phyloP scores from a whole-genome alignment of 805 yeast genomes.

The Teunomyces cretensis region DNA sequence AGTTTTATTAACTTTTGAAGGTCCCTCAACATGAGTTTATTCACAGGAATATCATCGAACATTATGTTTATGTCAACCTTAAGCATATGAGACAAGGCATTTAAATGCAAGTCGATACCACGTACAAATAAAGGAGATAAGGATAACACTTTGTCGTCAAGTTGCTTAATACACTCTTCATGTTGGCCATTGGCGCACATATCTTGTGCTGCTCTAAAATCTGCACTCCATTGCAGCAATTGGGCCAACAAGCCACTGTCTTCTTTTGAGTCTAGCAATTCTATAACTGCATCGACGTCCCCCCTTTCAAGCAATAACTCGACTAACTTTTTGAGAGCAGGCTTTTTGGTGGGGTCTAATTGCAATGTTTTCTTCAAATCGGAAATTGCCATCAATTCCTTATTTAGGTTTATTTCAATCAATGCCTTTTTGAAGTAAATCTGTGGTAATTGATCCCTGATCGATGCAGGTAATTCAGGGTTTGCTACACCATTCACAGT shows the following conservation, averaged over 20 bases:
- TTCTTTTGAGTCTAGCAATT: slow-evolving; percentile 10
- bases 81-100: slow-evolving; percentile 14
- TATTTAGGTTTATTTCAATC: slow-evolving; percentile 56
- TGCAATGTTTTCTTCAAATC: slow-evolving; percentile 51
- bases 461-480: slow-evolving; percentile 3
- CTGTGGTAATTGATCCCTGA: slow-evolving; percentile 33
- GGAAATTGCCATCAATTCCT: slow-evolving; percentile 50
- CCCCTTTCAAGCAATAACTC: slow-evolving; percentile 57
- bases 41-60: slow-evolving; percentile 6
- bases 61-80: slow-evolving; percentile 4
- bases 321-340: slow-evolving; percentile 50
- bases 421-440: slow-evolving; percentile 60
- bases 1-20: slow-evolving; percentile 25
- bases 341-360: slow-evolving; percentile 38
- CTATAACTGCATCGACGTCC: slow-evolving; percentile 33
- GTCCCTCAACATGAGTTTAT: slow-evolving; percentile 22
- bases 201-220: slow-evolving; percentile 9
- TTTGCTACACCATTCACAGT: neutral
- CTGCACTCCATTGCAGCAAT: neutral
- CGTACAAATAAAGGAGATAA: slow-evolving; percentile 45
- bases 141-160: slow-evolving; percentile 23
- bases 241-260: slow-evolving; percentile 6
- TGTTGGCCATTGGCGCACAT: slow-evolving; percentile 15
- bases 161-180: slow-evolving; percentile 24
- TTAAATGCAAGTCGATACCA: slow-evolving; percentile 31